These are phyloP conservation scores for Acorus calamus DNA, from an alignment of 106 monocot genomes.

Conservation along the genomic window DNA sequence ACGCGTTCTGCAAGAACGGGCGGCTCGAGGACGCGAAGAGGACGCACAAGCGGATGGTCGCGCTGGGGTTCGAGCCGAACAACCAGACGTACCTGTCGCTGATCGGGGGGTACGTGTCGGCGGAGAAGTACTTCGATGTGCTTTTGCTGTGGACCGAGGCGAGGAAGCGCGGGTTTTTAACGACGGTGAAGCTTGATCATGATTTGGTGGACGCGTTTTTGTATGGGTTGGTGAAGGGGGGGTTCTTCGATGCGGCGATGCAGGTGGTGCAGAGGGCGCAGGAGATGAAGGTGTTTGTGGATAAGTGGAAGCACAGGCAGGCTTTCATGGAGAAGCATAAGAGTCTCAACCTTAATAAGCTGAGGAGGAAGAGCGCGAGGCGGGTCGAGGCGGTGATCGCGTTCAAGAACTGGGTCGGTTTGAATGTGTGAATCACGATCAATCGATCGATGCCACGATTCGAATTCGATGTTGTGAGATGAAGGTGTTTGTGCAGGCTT, in stretches of 20 bases:
- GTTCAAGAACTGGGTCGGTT: no score
- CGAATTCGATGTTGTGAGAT: no score
- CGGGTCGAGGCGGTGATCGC: no score
- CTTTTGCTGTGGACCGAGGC: slow-evolving; percentile 84
- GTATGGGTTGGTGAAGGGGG: slow-evolving; percentile 90
- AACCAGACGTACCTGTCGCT: slow-evolving; percentile 84
- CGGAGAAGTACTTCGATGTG: slow-evolving; percentile 83
- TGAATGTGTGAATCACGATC: no score
- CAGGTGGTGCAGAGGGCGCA: slow-evolving; percentile 83
- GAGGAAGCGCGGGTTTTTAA: slow-evolving; percentile 41
- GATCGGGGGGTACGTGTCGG: slow-evolving; percentile 75
- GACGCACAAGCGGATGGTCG: slow-evolving; percentile 76
- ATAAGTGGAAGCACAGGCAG: slow-evolving; percentile 97
- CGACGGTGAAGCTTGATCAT: slow-evolving; percentile 35
- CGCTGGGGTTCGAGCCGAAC: slow-evolving; percentile 80
- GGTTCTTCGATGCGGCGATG: slow-evolving; percentile 95
- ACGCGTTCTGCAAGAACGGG: slow-evolving; percentile 82
- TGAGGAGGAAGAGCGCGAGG: slow-evolving; percentile 24
- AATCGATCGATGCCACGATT: no score
- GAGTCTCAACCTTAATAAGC: slow-evolving; percentile 64
- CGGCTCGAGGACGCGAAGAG: slow-evolving; percentile 80
- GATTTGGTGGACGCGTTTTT: slow-evolving; percentile 80
- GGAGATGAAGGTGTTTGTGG: slow-evolving; percentile 81
- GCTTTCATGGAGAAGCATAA: slow-evolving; percentile 97
- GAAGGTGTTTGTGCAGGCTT: slow-evolving; percentile 89